phyloP scores from a whole-genome alignment of 2,329 filamentous ascomycete genomes.

The Fusarium sp. region DNA sequence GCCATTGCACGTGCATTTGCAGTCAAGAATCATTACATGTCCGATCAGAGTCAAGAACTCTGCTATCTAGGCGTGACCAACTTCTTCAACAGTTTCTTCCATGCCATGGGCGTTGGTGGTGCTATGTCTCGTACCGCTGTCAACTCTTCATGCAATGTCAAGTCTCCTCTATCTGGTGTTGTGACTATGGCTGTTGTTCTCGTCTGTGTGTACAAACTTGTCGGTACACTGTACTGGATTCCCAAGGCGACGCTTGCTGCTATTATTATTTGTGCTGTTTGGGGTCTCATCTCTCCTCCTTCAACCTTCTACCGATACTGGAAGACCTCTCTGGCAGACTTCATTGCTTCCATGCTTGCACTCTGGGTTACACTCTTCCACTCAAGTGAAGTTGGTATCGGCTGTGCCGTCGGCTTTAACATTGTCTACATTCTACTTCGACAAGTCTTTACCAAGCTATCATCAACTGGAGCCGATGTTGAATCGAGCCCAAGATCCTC shows the following conservation, averaged over 20 bases:
- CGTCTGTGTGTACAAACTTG: slow-evolving; percentile 70
- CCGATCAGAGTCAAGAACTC: slow-evolving; percentile 73
- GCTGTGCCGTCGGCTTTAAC: slow-evolving; percentile 69
- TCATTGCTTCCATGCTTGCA: slow-evolving; percentile 70
- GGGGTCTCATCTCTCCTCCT: slow-evolving; percentile 68
- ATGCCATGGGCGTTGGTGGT: slow-evolving; percentile 71
- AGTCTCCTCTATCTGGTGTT: slow-evolving; percentile 69
- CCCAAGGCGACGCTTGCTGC: slow-evolving; percentile 72
- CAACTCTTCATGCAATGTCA: slow-evolving; percentile 72
- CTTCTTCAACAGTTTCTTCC: slow-evolving; percentile 73
- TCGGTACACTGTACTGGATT: slow-evolving; percentile 73
- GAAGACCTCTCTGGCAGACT: slow-evolving; percentile 73
- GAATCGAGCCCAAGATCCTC: slow-evolving; percentile 46
- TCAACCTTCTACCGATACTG: slow-evolving; percentile 72
- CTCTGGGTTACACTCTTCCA: slow-evolving; percentile 74
- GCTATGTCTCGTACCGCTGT: slow-evolving; percentile 76
- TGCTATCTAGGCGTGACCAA: slow-evolving; percentile 72
- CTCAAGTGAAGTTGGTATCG: slow-evolving; percentile 70
- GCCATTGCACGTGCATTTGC: slow-evolving; percentile 73
- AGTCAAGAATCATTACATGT: slow-evolving; percentile 69
- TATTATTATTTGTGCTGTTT: slow-evolving; percentile 74
- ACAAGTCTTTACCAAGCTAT: slow-evolving; percentile 62
- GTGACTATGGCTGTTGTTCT: slow-evolving; percentile 71
- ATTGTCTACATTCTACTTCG: slow-evolving; percentile 70
- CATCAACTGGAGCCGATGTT: slow-evolving; percentile 44